A percentile compares a stretch with the other conserved stretches of the same genome.
Conservation (phyloP, 495 filamentous ascomycete genomes). For the Letharia columbiana region DNA sequence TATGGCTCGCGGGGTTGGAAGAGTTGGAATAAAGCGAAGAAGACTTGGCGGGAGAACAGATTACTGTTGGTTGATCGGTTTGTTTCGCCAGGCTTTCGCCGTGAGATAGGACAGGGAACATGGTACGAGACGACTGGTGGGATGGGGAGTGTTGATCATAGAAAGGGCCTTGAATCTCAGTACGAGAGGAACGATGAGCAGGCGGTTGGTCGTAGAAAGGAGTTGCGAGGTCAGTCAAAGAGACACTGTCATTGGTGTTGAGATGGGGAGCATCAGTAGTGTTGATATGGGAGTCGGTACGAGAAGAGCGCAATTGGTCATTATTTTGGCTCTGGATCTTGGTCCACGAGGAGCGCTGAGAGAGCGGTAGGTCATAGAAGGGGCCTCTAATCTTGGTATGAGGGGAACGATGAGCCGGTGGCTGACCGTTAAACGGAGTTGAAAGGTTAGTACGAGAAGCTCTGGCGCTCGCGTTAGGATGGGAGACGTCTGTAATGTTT, state of each 20-base stretch:
- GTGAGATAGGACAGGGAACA: conserved; percentile 21
- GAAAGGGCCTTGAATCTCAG: conserved; percentile 31
- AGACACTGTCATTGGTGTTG: conserved; percentile 32
- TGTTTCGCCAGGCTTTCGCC: conserved; percentile 25
- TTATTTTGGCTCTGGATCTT: conserved; percentile 32
- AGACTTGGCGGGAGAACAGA: conserved; percentile 22
- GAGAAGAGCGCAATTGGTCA: conserved; percentile 48
- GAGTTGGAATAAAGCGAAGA: conserved; percentile 21
- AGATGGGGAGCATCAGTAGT: conserved; percentile 24
- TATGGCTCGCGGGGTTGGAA: conserved; percentile 25
- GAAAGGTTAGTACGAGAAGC: conserved; percentile 45
- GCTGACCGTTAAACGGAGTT: conserved; percentile 41
- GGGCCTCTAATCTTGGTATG: conserved; percentile 33
- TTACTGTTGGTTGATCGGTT: conserved; percentile 26
- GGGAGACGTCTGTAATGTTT: conserved; percentile 25
- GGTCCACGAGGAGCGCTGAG: neutral
- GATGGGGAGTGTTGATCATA: conserved; percentile 24
- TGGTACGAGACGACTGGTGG: conserved; percentile 34
- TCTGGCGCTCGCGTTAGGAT: conserved; percentile 27
- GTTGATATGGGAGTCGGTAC: conserved; percentile 46
- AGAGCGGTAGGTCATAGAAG: conserved; percentile 8
- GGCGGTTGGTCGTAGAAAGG: conserved; percentile 28
- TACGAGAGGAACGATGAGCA: conserved; percentile 33
- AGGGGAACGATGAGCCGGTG: conserved; percentile 33
- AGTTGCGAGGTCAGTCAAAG: conserved; percentile 31